Conservation (phyloP, 2,329 filamentous ascomycete genomes). For the Cyclaneusma minus region DNA sequence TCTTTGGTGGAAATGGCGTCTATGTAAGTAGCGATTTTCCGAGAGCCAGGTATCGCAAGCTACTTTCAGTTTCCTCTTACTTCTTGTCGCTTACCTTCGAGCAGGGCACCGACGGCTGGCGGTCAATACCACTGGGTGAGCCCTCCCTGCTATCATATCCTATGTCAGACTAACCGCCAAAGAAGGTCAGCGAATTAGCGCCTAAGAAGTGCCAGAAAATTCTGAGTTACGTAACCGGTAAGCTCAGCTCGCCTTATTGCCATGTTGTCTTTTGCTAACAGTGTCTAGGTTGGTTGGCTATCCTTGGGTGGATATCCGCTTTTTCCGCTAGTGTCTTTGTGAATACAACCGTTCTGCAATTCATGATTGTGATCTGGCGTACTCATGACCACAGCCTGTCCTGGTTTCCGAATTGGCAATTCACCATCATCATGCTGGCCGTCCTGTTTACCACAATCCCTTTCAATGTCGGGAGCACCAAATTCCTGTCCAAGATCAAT, state of each 20-base stretch:
- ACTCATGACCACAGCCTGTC: not conserved
- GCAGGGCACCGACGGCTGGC: constrained; percentile 36
- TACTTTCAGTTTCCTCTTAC: too few relatives aligned
- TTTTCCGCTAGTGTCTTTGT: constrained; percentile 15
- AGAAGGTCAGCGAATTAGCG: constrained; percentile 37
- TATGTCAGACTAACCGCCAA: too few relatives aligned
- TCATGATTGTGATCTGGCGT: not conserved
- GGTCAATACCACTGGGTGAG: constrained; percentile 43
- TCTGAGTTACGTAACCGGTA: constrained; percentile 34
- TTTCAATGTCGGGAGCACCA: constrained; percentile 28
- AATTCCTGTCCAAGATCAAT: constrained; percentile 25
- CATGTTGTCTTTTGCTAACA: too few relatives aligned
- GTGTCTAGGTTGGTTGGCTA: too few relatives aligned
- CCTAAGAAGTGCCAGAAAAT: constrained; percentile 31
- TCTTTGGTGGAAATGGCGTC: too few relatives aligned
- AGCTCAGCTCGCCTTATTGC: too few relatives aligned
- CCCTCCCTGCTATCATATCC: too few relatives aligned
- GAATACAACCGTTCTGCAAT: not conserved
- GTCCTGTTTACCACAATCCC: constrained; percentile 24
- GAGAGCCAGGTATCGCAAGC: too few relatives aligned
- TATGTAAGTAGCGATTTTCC: too few relatives aligned
- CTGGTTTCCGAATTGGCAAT: constrained; percentile 23
- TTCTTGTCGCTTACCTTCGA: too few relatives aligned
- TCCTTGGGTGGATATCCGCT: too few relatives aligned
- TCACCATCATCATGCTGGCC: constrained; percentile 26